These are phyloP conservation scores for Chlamydomonas eustigma DNA, from an alignment of 139 green algal species.

Conservation along the genomic window DNA sequence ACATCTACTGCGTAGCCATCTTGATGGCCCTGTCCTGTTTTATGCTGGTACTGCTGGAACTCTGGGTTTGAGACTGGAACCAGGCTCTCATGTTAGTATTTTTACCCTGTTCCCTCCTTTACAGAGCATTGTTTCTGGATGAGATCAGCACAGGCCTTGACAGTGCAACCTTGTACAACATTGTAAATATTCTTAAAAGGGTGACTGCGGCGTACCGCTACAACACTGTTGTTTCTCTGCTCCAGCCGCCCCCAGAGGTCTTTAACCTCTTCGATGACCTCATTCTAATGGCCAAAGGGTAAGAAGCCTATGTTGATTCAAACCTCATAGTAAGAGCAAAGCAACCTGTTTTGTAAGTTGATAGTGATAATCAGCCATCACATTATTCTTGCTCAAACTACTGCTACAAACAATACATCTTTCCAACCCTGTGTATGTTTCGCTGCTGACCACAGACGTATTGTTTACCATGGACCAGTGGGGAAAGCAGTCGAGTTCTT, in stretches of 20 bases:
- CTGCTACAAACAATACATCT: too few species aligned
- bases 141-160: conserved; percentile 44
- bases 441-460: conserved; percentile 9
- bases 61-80: too few species aligned
- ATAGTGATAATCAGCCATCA: too few species aligned
- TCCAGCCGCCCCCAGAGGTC: conserved; percentile 83
- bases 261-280: conserved; percentile 65
- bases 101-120: not conserved
- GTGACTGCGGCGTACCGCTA: conserved; percentile 13
- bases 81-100: too few species aligned
- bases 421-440: not conserved
- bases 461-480: conserved; percentile 69
- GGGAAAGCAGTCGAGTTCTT: conserved; percentile 57
- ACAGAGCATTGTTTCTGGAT: conserved; percentile 11
- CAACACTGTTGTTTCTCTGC: conserved; percentile 65
- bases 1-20: too few species aligned
- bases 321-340: too few species aligned
- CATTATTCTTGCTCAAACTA: too few species aligned
- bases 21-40: too few species aligned
- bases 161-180: conserved; percentile 65
- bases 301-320: too few species aligned
- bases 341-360: too few species aligned
- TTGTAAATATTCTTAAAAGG: conserved; percentile 41
- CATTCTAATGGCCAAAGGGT: conserved; percentile 55
- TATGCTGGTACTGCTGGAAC: too few species aligned